Evolutionary conservation across 2,329 filamentous ascomycete species (phyloP).

Genomic region (Colletotrichum agaves): DNA sequence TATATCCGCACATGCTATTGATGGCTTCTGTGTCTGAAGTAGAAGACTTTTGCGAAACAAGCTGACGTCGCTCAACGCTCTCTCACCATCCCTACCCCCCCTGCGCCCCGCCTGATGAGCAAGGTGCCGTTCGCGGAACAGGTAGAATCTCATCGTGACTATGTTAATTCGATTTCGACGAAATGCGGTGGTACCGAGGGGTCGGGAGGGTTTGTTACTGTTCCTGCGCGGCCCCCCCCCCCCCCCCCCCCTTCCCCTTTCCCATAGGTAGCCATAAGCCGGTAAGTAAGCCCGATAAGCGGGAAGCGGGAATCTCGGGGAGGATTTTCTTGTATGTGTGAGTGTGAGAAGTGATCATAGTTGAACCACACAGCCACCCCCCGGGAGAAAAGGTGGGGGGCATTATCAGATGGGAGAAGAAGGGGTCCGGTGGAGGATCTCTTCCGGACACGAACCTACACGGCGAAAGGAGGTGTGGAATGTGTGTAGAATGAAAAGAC

Average conservation of each 20-base stretch:
- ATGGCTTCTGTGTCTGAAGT: background rate
- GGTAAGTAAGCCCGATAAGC: slow-evolving; percentile 3
- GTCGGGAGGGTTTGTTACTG: background rate
- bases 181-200: background rate
- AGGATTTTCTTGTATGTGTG: background rate
- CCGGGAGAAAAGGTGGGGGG: too few relatives aligned
- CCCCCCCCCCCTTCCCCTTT: too few relatives aligned
- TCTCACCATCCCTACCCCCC: background rate
- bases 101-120: background rate
- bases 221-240: too few relatives aligned
- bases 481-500: too few relatives aligned
- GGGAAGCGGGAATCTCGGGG: slow-evolving; percentile 13
- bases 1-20: too few relatives aligned
- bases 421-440: too few relatives aligned
- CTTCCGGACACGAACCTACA: too few relatives aligned
- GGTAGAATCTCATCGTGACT: slow-evolving; percentile 4
- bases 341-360: slow-evolving; percentile 20
- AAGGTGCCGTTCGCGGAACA: background rate
- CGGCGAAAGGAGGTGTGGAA: too few relatives aligned
- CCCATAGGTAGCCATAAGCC: too few relatives aligned
- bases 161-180: background rate
- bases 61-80: background rate
- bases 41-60: background rate
- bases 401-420: too few relatives aligned
- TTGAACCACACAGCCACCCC: background rate